Base-by-base conservation (phyloP, 2,329 filamentous ascomycete species). In the Pezizomycotina sp. region DNA sequence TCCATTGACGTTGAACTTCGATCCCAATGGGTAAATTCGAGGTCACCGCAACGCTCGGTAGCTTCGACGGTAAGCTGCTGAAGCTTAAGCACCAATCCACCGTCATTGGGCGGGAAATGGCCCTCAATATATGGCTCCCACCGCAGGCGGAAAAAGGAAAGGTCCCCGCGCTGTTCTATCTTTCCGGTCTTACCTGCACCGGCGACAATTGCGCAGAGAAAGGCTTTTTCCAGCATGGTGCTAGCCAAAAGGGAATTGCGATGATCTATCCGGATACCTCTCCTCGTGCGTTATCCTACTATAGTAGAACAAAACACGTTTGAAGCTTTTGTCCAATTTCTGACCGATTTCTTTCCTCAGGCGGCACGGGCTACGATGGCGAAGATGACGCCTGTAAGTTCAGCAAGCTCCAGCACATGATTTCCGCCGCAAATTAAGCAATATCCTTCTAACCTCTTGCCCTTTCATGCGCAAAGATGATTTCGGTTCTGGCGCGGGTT, bases 261-360 rank as follows among this genome's bases (percentile, higher is more conserved):
- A 62, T 98, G 38, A 69, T 93, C 35, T 95, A 83, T 62, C 89
- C 89, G 1, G 89, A 98, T 62, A 98, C 89, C 14, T 91, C 79
- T 38, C 89, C 89, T 38, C 73, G 86, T 75, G 63, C 34, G 66
- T 60, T 9, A 13, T 33, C 27, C 32, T n/a, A n/a, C n/a, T n/a
- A n/a, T n/a, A n/a, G n/a, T n/a, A n/a, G n/a, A n/a, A n/a, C n/a
- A n/a, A n/a, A n/a, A n/a, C n/a, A n/a, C n/a, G n/a, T n/a, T n/a
- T n/a, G n/a, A n/a, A n/a, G n/a, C n/a, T n/a, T n/a, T n/a, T n/a
- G n/a, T n/a, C n/a, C n/a, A n/a, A n/a, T n/a, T 15, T 16, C 12
- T 22, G 14, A 21, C 13, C 6, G 22, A 30, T 15, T 5, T 8
- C 5, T 14, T 4, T 7, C 5, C 22, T 18, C 43, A 75, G 73